Evolutionary conservation across 2,329 filamentous ascomycete species (phyloP), one percentile per base, ranked within the genome.

Genomic region (Leptodontidium sp.): DNA sequence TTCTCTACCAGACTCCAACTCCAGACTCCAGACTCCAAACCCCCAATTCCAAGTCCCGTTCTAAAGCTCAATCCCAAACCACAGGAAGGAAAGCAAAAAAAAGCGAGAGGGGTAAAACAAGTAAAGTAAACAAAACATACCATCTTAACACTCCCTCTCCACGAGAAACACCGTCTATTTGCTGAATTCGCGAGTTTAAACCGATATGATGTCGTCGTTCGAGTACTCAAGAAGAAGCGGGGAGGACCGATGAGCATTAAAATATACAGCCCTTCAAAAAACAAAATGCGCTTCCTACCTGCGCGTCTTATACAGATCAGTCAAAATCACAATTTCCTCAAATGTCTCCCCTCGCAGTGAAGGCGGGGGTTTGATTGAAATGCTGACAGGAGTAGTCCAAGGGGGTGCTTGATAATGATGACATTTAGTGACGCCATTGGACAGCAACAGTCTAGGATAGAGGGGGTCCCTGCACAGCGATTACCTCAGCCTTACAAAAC

Each of bases 141-240:
- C 77, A 78, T 77, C 67, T 74, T 76, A 26, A 67, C 45, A 72
- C 68, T 7, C 11, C 26, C 65, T 17, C 26, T 63, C 2, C 40
- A 24, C 7, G 59, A 58, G 32, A 71, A 69, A 29, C 14, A 1
- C 24, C 38, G 38, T 53, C 15, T 45, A 43, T 21, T 49, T 61
- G 53, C 32, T 2, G 50, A 65, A 24, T 32, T 1, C 29, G 29
- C 29, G 12, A 43, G 40, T 17, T 53, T 4, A 49, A 35, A 38
- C 21, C 64, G 38, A 66, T 57, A 38, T 61, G 5, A 50, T 6
- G 29, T 6, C 29, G 29, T 12, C 3, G 9, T 21, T 24, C 47
- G 65, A 14, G 17, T 24, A 64, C 14, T 14, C 43, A 64, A 55
- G 21, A 21, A 21, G 21, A 21, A 21, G 21, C 47, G 43, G 4